A percentile compares a stretch with the other conserved stretches of the same genome.
phyloP scores from a whole-genome alignment of 2,329 filamentous ascomycete species.

The Cladophialophora chaetospira region DNA sequence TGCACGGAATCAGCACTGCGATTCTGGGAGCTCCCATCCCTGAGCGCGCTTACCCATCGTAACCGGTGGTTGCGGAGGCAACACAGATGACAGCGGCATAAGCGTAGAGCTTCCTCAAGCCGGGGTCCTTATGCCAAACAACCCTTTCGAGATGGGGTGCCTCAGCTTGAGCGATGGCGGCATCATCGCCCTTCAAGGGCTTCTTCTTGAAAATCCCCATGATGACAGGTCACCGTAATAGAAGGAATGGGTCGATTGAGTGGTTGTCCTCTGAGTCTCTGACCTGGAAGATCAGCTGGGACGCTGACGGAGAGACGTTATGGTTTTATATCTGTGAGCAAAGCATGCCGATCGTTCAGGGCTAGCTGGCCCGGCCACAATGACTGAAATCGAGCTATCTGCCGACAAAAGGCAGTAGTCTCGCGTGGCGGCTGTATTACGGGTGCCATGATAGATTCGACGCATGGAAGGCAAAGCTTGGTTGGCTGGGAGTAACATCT shows the following conservation, averaged over 20 bases:
- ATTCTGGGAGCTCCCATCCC: slow-evolving; percentile 37
- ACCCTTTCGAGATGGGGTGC: slow-evolving; percentile 58
- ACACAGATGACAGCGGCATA: slow-evolving; percentile 58
- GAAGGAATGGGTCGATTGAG: too few species aligned
- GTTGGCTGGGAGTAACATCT: background rate
- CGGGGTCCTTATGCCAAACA: slow-evolving; percentile 58
- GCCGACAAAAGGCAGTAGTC: slow-evolving; percentile 2
- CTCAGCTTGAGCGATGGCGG: slow-evolving; percentile 47
- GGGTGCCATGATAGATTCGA: background rate
- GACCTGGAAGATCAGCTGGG: background rate
- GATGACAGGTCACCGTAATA: slow-evolving; percentile 2
- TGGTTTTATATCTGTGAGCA: slow-evolving; percentile 3
- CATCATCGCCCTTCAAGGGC: slow-evolving; percentile 33
- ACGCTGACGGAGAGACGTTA: background rate
- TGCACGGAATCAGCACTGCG: slow-evolving; percentile 29
- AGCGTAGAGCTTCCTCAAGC: slow-evolving; percentile 59
- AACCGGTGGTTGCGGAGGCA: slow-evolving; percentile 59
- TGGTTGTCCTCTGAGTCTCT: too few species aligned
- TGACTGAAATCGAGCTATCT: background rate
- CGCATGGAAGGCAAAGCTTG: slow-evolving; percentile 3
- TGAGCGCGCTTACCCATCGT: slow-evolving; percentile 55
- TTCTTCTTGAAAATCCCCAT: slow-evolving; percentile 17
- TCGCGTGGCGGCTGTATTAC: slow-evolving; percentile 13
- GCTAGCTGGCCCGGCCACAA: background rate
- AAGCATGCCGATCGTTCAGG: background rate